Evolutionary conservation across 345 rosid species (phyloP).

Genomic region (Syzygium aqueum): DNA sequence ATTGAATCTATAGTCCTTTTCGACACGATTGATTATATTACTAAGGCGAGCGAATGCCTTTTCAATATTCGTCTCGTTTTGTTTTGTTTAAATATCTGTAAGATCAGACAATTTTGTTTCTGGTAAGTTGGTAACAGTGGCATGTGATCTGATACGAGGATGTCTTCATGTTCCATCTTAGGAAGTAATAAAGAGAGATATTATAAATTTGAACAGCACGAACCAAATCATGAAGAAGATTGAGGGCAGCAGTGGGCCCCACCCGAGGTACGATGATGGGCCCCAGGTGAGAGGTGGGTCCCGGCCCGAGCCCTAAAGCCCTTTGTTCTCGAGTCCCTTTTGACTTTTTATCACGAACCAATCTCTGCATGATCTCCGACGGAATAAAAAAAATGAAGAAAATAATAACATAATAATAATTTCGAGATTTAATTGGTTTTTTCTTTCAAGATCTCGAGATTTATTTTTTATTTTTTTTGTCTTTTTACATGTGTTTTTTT

Average conservation of each 20-base stretch:
- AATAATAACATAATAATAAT: background rate
- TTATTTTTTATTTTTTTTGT: rapidly evolving
- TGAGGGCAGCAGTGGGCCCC: background rate
- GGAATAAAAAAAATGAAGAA: background rate
- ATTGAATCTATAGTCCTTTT: background rate
- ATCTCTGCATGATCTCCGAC: background rate
- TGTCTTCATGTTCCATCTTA: background rate
- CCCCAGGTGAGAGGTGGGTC: no score
- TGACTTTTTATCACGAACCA: background rate
- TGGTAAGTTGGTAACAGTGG: background rate
- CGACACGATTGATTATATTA: rapidly evolving
- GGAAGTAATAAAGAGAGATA: background rate
- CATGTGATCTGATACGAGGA: background rate
- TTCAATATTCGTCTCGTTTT: background rate
- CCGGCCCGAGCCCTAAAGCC: background rate
- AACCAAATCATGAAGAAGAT: background rate
- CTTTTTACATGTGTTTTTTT: background rate
- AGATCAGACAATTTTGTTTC: background rate
- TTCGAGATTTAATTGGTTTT: background rate
- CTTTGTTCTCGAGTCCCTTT: background rate
- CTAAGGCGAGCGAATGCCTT: rapidly evolving
- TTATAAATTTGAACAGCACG: background rate
- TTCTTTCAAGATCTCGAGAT: background rate
- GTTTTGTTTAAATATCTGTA: background rate
- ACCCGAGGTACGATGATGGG: background rate